phyloP scores from a whole-genome alignment of 139 green algal genomes.

The Closterium sp. region DNA sequence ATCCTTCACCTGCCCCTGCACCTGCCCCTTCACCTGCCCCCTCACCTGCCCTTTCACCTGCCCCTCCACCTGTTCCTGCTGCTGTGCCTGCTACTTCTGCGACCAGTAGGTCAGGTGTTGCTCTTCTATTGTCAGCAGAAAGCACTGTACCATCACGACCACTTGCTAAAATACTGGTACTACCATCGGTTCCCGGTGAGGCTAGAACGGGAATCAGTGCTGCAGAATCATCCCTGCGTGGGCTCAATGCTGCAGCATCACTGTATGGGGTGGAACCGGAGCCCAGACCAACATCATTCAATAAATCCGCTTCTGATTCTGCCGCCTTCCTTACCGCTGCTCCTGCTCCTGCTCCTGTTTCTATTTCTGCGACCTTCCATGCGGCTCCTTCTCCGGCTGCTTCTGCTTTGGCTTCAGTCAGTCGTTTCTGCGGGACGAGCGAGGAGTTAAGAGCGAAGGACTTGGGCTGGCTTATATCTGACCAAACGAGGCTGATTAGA shows the following conservation, averaged over 20 bases:
- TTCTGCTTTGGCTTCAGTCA: not conserved
- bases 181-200: no score
- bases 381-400: not conserved
- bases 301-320: not conserved
- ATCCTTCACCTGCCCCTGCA: not conserved
- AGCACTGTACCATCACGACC: no score
- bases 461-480: not conserved
- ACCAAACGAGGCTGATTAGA: not conserved
- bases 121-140: no score
- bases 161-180: no score
- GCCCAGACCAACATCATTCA: no score
- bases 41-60: not conserved
- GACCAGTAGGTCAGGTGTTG: no score
- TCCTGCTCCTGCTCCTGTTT: not conserved
- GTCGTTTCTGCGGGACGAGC: not conserved
- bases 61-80: not conserved
- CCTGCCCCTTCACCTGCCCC: not conserved
- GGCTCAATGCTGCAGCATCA: no score
- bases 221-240: no score
- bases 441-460: not conserved
- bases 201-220: no score
- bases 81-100: no score
- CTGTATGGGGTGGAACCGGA: no score
- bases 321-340: not conserved
- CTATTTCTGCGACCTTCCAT: not conserved